Evolutionary conservation across 331 rosid genomes (phyloP).

Genomic region (Malus hybrid): DNA sequence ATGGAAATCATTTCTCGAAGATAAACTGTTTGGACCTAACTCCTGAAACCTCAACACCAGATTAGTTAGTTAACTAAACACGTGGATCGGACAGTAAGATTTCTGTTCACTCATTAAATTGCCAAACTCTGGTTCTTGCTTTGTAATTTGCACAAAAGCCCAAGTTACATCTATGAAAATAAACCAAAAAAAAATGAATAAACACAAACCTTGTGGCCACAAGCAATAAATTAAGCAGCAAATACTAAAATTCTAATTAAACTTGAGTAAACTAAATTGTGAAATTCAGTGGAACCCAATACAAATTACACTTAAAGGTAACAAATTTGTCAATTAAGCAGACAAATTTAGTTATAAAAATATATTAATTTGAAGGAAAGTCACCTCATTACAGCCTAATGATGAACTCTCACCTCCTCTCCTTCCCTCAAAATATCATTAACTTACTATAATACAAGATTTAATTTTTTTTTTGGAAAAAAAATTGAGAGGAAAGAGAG

Average conservation of each 20-base stretch:
- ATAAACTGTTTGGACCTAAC: not conserved
- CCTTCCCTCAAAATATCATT: conserved; percentile 27
- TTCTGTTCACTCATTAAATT: not conserved
- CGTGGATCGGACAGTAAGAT: not conserved
- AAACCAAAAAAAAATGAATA: not conserved
- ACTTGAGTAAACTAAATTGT: not conserved
- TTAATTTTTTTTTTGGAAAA: not conserved
- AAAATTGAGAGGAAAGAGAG: not conserved
- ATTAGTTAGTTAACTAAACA: not conserved
- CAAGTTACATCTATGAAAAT: not conserved
- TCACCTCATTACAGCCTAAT: conserved; percentile 26
- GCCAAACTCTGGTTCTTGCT: not conserved
- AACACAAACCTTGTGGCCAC: not conserved
- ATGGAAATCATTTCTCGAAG: not conserved
- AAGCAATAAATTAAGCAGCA: not conserved
- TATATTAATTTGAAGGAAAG: conserved; percentile 12
- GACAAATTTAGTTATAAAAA: conserved; percentile 1
- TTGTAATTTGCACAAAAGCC: not conserved
- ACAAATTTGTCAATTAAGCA: not conserved
- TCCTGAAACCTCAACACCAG: not conserved
- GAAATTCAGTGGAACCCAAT: not conserved
- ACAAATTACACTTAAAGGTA: not conserved
- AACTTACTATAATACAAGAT: conserved; percentile 31
- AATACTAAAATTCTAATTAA: not conserved
- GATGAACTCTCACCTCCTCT: conserved; percentile 13